phyloP scores from a whole-genome alignment of 495 filamentous ascomycete species.

The Podospora fimiseda region DNA sequence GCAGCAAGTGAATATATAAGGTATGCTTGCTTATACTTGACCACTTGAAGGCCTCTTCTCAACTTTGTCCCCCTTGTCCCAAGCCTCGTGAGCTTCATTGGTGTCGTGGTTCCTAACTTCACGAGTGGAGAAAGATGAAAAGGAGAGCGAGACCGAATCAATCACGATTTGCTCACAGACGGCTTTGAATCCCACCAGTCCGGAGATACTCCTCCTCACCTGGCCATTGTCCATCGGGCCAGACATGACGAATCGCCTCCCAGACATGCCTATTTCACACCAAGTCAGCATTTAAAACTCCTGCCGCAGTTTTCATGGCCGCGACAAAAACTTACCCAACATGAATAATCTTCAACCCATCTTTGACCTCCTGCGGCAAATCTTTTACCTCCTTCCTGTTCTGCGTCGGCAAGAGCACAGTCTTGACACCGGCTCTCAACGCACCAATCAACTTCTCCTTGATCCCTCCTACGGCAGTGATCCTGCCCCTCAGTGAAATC shows the following conservation, averaged over 20 bases:
- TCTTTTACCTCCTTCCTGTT: constrained; percentile 94
- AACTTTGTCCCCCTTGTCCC: too few species aligned
- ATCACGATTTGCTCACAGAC: constrained; percentile 18
- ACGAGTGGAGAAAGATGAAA: too few species aligned
- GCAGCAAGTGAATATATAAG: too few species aligned
- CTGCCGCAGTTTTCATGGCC: constrained; percentile 1
- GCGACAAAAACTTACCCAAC: constrained; percentile 60
- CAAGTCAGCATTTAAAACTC: neutral
- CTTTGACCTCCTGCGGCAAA: constrained; percentile 80
- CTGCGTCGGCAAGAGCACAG: constrained; percentile 76
- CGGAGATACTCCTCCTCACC: constrained; percentile 50
- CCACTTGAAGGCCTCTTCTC: too few species aligned
- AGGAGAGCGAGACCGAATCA: too few species aligned
- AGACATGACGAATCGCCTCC: constrained; percentile 77
- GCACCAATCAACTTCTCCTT: constrained; percentile 99
- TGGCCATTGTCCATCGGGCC: constrained; percentile 79
- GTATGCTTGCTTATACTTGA: too few species aligned
- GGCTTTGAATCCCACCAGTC: constrained; percentile 21
- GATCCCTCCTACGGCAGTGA: constrained; percentile 87
- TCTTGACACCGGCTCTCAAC: constrained; percentile 87
- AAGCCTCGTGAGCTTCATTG: too few species aligned
- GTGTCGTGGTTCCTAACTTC: too few species aligned
- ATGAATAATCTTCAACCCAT: constrained; percentile 81
- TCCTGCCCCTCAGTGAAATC: constrained; percentile 77
- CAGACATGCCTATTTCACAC: constrained; percentile 64